These are phyloP conservation scores for Pichia sp. DNA, from an alignment of 1,139 yeast genomes.

Conservation along the genomic window DNA sequence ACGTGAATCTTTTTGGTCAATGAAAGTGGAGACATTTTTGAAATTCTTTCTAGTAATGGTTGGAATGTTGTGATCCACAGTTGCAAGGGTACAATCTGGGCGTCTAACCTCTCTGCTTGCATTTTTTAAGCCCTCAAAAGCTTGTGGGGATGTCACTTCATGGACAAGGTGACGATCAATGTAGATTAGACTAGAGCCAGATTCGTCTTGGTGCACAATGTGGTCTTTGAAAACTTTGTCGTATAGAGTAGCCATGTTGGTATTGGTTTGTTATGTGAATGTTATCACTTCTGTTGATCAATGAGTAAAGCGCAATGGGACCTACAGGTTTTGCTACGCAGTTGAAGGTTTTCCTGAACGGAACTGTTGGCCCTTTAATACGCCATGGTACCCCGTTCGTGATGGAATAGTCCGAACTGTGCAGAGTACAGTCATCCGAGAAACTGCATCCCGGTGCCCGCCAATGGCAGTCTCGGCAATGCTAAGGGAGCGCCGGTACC, in stretches of 20 bases:
- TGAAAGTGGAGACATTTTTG: slow-evolving; percentile 71
- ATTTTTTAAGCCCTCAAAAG: slow-evolving; percentile 86
- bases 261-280: too few relatives aligned
- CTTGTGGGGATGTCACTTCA: slow-evolving; percentile 98
- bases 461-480: too few relatives aligned
- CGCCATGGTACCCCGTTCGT: too few relatives aligned
- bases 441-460: too few relatives aligned
- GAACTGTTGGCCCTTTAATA: too few relatives aligned
- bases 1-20: slow-evolving; percentile 85
- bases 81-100: slow-evolving; percentile 90
- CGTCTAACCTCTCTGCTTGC: slow-evolving; percentile 89
- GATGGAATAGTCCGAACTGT: too few relatives aligned
- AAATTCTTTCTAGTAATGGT: slow-evolving; percentile 75
- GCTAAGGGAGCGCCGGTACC: too few relatives aligned
- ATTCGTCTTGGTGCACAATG: slow-evolving; percentile 80
- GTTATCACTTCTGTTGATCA: too few relatives aligned
- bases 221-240: slow-evolving; percentile 97
- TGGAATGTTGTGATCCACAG: slow-evolving; percentile 97
- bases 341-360: too few relatives aligned
- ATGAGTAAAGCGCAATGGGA: too few relatives aligned
- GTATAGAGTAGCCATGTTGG: slow-evolving; percentile 41
- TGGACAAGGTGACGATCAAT: slow-evolving; percentile 96
- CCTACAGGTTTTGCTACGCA: too few relatives aligned
- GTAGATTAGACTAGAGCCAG: slow-evolving; percentile 78
- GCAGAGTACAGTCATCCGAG: too few relatives aligned